phyloP scores from a whole-genome alignment of 345 rosid genomes.

The Sapria himalayana region DNA sequence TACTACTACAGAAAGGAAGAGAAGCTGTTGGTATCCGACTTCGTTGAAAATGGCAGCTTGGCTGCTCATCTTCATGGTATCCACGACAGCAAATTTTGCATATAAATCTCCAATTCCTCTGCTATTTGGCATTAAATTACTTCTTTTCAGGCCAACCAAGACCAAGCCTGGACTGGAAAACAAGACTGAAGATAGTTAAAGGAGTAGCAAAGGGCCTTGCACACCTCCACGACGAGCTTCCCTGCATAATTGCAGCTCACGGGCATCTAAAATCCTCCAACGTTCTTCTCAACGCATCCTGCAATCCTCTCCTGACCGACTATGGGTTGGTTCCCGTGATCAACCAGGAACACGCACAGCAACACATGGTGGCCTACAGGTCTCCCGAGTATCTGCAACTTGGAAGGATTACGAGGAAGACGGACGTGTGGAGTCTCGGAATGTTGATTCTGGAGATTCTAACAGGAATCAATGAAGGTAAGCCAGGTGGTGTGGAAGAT shows the following conservation, averaged over 20 bases:
- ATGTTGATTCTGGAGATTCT: conserved; percentile 56
- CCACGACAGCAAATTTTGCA: neutral
- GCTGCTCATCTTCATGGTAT: conserved; percentile 75
- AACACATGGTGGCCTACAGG: conserved; percentile 71
- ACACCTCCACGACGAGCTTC: conserved; percentile 45
- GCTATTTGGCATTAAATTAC: neutral
- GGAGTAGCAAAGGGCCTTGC: conserved; percentile 55
- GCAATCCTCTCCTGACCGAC: conserved; percentile 48
- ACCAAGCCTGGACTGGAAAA: conserved; percentile 52
- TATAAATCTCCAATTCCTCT: neutral
- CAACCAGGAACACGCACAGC: conserved; percentile 59
- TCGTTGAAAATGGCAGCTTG: conserved; percentile 44
- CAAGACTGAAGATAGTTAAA: conserved; percentile 41
- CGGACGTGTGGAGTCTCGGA: conserved; percentile 75
- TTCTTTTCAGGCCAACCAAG: conserved; percentile 24
- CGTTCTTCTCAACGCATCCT: conserved; percentile 29
- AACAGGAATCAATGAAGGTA: conserved; percentile 31
- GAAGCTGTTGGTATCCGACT: conserved; percentile 52
- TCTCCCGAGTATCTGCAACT: conserved; percentile 55
- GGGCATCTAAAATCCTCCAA: conserved; percentile 90
- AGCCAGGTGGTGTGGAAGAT: conserved; percentile 20
- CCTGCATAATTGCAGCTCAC: conserved; percentile 52
- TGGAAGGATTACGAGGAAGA: conserved; percentile 60
- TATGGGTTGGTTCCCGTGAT: conserved; percentile 55
- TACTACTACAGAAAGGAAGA: conserved; percentile 76